Conservation (phyloP, 2,329 filamentous ascomycete species). For the Aschersonia sp. region DNA sequence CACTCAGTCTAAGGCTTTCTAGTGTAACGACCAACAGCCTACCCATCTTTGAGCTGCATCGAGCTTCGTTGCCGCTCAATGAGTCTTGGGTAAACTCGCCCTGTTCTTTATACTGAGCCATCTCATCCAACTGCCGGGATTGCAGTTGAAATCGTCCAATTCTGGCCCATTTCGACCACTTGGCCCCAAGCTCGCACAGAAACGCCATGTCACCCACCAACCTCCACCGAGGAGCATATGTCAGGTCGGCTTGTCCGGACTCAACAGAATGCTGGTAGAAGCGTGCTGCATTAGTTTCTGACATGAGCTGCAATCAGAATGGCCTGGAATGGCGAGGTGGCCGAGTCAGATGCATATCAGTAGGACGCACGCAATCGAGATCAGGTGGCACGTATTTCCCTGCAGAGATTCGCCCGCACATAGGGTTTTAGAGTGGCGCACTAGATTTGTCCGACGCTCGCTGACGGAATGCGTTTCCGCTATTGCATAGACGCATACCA, state of each 20-base stretch:
- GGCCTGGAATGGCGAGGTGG: background rate
- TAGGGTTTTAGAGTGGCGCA: background rate
- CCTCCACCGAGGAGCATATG: too few species aligned
- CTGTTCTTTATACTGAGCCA: too few species aligned
- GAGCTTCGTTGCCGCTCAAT: background rate
- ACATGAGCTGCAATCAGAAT: too few species aligned
- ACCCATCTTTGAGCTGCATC: background rate
- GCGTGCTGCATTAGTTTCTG: too few species aligned
- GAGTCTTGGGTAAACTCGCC: background rate
- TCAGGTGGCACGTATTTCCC: constrained; percentile 2
- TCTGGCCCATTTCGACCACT: too few species aligned
- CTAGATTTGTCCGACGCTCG: background rate
- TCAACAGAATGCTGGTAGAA: too few species aligned
- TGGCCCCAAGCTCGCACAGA: too few species aligned
- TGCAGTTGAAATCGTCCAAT: too few species aligned
- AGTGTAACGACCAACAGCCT: background rate
- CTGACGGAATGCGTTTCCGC: background rate
- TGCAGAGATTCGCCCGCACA: constrained; percentile 1
- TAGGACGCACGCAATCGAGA: constrained; percentile 1
- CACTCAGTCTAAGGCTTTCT: background rate
- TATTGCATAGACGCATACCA: background rate
- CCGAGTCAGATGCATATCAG: background rate
- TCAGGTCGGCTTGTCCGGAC: too few species aligned
- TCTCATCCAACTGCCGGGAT: too few species aligned
- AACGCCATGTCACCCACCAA: too few species aligned